Evolutionary conservation across 2,329 filamentous ascomycete genomes (phyloP).

Genomic region (Fusarium sp.): DNA sequence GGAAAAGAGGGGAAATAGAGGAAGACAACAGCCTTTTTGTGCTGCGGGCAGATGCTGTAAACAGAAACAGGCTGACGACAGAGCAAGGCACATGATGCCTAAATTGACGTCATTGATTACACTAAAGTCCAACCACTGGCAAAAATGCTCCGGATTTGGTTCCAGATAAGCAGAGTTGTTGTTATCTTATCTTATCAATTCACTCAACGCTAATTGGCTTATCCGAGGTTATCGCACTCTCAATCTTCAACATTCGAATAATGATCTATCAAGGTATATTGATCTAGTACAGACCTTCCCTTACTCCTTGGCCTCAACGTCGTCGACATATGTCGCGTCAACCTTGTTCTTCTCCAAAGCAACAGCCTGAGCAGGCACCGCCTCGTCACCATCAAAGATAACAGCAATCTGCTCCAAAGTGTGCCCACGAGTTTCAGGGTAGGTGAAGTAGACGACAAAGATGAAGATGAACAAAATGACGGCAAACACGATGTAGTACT

Average conservation of each 20-base stretch:
- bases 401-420: constrained; percentile 15
- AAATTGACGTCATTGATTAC: constrained; percentile 31
- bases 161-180: too few relatives aligned
- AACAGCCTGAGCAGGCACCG: constrained; percentile 3
- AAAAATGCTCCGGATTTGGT: not conserved
- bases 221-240: too few relatives aligned
- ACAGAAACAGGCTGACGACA: constrained; percentile 28
- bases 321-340: not conserved
- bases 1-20: constrained; percentile 1
- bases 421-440: not conserved
- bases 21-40: constrained; percentile 12
- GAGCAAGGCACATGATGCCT: constrained; percentile 27
- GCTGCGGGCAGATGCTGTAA: too few relatives aligned
- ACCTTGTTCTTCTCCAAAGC: not conserved
- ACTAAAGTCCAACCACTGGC: constrained; percentile 2
- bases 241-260: too few relatives aligned
- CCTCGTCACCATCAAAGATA: constrained; percentile 14
- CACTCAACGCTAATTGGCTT: too few relatives aligned
- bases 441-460: not conserved
- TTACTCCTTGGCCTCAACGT: constrained; percentile 9
- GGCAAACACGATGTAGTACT: constrained; percentile 11
- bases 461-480: constrained; percentile 7
- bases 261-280: too few relatives aligned
- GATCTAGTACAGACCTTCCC: too few relatives aligned
- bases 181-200: constrained; percentile 1